Evolutionary conservation across 225 moss, liverwort and hornwort genomes (phyloP), one percentile per base, ranked within the genome.

Genomic region (Rhytidiadelphus loreus): DNA sequence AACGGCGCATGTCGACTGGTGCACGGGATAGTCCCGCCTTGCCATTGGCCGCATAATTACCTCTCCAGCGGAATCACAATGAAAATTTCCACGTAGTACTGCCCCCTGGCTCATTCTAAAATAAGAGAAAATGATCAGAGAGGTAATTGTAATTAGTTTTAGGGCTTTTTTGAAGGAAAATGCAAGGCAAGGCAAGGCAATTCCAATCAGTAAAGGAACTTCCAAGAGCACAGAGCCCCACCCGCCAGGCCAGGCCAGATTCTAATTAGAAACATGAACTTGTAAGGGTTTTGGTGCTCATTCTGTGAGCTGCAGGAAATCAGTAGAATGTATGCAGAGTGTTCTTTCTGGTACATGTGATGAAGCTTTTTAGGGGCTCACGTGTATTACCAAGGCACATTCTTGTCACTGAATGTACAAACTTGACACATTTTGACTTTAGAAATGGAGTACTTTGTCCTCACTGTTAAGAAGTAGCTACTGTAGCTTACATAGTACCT

Each of bases 1-100:
- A 86, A 89, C 89, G 86, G 86, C 48, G 86, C 86, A 57, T 89
- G 46, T 89, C 75, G 35, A 86, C 89, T 89, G 86, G 81, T 89
- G 65, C 73, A n/a, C 30, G 37, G 2, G 89, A 85, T 89, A 64
- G 89, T 86, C 83, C 58, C 30, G n/a, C 37, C 37, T 29, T 46
- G 62, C 64, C 64, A 89, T 86, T 89, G 85, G 89, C 66, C 57
- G 33, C 50, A 39, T 16, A 80, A 55, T 87, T 68, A 66, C 86
- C 71, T 12, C 81, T 16, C 26, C 74, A 61, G 35, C 26, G 35
- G 44, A 68, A 79, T 80, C 65, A 33, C 72, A 50, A 39, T 20
- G 32, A 39, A 72, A 61, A 52, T 60, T 72, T 39, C 50, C 72
- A 50, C 35, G 19, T 35, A 12, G 29, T 21, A 16, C 23, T 20